Conservation (phyloP, 768 basidiomycete species). For the Hypholoma fasciculare region DNA sequence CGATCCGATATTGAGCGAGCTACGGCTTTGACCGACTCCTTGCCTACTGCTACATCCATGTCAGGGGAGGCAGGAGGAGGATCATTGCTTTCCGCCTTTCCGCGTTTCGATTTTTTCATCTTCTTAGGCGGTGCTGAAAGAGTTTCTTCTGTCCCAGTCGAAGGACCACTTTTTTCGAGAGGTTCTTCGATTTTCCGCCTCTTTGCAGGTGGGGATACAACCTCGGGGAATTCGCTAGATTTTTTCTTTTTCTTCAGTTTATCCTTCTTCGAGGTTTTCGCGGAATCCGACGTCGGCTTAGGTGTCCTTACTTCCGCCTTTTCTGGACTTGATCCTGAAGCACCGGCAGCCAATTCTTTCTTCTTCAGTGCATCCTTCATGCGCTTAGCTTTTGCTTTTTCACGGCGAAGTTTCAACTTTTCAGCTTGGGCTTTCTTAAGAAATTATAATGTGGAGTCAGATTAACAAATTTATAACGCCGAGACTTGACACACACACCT, state of each 20-base stretch:
- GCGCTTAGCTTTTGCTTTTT: constrained; percentile 47
- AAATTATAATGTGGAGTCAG: not conserved
- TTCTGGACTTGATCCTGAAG: not conserved
- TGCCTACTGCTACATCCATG: not conserved
- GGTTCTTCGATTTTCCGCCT: constrained; percentile 17
- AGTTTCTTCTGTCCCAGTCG: not conserved
- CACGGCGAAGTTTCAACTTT: constrained; percentile 46
- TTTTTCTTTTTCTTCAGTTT: not conserved
- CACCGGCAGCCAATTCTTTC: not conserved
- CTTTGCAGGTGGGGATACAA: constrained; percentile 19
- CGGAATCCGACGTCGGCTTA: not conserved
- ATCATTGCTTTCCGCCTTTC: constrained; percentile 2
- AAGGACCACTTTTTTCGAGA: not conserved
- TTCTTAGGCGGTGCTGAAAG: not conserved
- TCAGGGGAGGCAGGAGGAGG: not conserved
- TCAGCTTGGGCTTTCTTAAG: constrained; percentile 49
- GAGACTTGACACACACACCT: constrained; percentile 38
- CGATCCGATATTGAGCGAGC: constrained; percentile 36
- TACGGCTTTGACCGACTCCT: constrained; percentile 29
- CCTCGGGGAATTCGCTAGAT: not conserved
- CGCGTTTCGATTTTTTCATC: constrained; percentile 1
- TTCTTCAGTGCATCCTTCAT: constrained; percentile 27
- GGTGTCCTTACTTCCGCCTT: no score
- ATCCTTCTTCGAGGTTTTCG: not conserved
- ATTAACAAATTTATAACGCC: not conserved